Percentiles rank a stretch among this genome's conserved stretches.
phyloP scores from a whole-genome alignment of 2,329 filamentous ascomycete species.

The Cyclaneusma minus region DNA sequence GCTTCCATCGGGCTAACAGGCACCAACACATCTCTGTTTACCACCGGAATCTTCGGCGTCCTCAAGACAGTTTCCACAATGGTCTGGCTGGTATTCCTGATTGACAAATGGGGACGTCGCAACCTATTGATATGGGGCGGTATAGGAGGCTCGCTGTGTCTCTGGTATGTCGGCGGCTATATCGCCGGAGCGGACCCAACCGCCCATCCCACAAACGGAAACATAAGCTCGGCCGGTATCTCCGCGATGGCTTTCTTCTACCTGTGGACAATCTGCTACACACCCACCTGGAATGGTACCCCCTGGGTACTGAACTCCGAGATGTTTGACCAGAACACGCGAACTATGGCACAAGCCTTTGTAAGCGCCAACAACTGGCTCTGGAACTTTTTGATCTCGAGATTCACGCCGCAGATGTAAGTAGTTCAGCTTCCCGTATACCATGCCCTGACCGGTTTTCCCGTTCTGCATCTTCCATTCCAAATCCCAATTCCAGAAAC shows the following conservation, averaged over 20 bases:
- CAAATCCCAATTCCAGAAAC: no score
- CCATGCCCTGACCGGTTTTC: no score
- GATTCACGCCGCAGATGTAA: constrained; percentile 56
- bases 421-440: no score
- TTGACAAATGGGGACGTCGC: constrained; percentile 46
- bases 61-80: constrained; percentile 57
- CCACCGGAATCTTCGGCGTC: constrained; percentile 63
- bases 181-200: constrained; percentile 33
- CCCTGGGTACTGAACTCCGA: constrained; percentile 65
- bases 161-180: constrained; percentile 49
- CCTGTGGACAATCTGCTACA: constrained; percentile 59
- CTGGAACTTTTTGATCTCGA: constrained; percentile 50
- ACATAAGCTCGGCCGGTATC: constrained; percentile 31
- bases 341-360: constrained; percentile 55
- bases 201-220: constrained; percentile 14
- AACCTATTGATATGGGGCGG: constrained; percentile 52
- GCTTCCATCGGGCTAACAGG: constrained; percentile 41
- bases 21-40: constrained; percentile 40
- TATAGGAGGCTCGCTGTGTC: constrained; percentile 42
- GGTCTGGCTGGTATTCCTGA: constrained; percentile 52
- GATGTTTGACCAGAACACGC: constrained; percentile 58
- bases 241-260: constrained; percentile 59
- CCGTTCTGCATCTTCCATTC: no score
- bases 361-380: constrained; percentile 61
- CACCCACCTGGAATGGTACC: constrained; percentile 55